Evolutionary conservation across 2,329 filamentous ascomycete genomes (phyloP), one percentile per base, ranked within the genome.

Genomic region (Epicoccum nigrum): DNA sequence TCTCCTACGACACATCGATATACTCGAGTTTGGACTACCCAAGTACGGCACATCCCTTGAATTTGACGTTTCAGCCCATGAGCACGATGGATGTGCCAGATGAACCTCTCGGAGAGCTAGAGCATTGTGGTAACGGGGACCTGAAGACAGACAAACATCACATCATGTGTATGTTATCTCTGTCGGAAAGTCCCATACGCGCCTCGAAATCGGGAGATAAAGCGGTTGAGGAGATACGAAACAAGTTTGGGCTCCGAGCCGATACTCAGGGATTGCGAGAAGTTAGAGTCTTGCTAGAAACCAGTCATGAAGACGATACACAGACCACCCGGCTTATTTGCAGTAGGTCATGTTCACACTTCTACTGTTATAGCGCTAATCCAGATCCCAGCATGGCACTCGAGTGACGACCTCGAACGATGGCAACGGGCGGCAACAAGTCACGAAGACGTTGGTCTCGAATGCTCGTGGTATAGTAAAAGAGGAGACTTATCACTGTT

Each of bases 11-110:
- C 13, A 27, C 15, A 8, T 38, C 30, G 21, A n/a, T n/a, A n/a
- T n/a, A n/a, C n/a, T n/a, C n/a, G n/a, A 30, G 6, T 51, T 37
- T 11, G 16, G n/a, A 5, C 20, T n/a, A n/a, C n/a, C n/a, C n/a
- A n/a, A n/a, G 45, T 13, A 32, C 37, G 9, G 48, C 48, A 4
- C 40, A 48, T 27, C 50, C 50, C 8, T 38, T 53, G 50, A 43
- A 20, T 25, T 9, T 53, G 19, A 32, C 4, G 1, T 37, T 46
- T 25, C 30, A 6, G 19, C 32, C 44, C 2, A 53, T 53, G 50
- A 27, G 20, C 17, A 40, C 31, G 21, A 12, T 40, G 11, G 17
- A 12, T 13, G 21, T 31, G 15, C 30, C 35, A 21, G 21, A 32
- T 13, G 13, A 27, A n/a, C 35, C 40, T n/a, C n/a, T 13, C 4